Base-by-base conservation (phyloP, 1,284 basidiomycete species). In the Somion occarium region DNA sequence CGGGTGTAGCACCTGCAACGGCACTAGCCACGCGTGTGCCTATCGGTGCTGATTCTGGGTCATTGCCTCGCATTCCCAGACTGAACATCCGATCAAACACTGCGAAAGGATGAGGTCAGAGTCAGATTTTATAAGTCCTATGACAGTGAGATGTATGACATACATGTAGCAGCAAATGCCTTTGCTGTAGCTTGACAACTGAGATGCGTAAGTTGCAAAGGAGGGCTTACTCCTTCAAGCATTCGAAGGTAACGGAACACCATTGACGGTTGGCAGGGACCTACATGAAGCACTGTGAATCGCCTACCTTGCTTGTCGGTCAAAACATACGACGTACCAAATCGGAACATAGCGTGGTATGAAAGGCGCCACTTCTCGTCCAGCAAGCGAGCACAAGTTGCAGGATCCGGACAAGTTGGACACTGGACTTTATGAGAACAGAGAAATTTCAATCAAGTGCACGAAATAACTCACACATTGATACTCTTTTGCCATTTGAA, bases 21-120 rank as follows among this genome's bases (percentile, higher is more conserved):
- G 49, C 34, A 24, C 26, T 38, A 0, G 80, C 82, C 23, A 82
- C 74, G 11, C 85, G 77, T 5, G 75, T 74, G 11, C 39, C 51
- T 0, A 88, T 65, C 1, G 86, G 83, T 0, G 74, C 75, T 0
- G 77, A 72, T 46, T 88, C 80, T 1, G 82, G 76, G 2, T 84
- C 85, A 52, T 81, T 80, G 20, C 82, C 83, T 22, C 89, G 82
- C 15, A 91, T 73, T 23, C 88, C 88, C 5, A 91, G 73, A 3
- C 86, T 88, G 66, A 94, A 95, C 92, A 95, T 95, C 46, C 92
- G 73, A 66, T 95, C 92, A 62, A 94, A 95, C 25, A 94, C 91
- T 93, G 57, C 23, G 30, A 15, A 24, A 15, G 13, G 18, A 23
- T 5, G 13, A 18, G 4, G 20, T 19, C 19, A 38, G 46, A 23